Base-by-base conservation (phyloP, 1,284 basidiomycete species). In the Crucibulum cyathiforme region DNA sequence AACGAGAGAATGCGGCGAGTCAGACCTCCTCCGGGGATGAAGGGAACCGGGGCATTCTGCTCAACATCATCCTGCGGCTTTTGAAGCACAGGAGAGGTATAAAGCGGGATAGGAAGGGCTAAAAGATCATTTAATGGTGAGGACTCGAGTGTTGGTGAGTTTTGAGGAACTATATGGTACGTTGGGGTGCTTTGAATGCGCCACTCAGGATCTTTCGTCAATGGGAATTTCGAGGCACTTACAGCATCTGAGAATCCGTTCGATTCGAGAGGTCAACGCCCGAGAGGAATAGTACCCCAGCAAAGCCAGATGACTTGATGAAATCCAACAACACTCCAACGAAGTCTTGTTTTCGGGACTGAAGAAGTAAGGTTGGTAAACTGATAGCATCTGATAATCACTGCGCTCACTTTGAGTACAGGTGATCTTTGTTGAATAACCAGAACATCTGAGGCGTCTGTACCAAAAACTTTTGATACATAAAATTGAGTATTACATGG, bases 401-500 rank as follows among this genome's bases (percentile, higher is more conserved):
- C 5, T 41, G 48, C 19, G 59, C 73, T 19, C 55, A 89, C 92
- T 79, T 91, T 92, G 58, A 94, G 71, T 2, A 85, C 85, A 10
- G 92, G 93, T 9, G 92, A 92, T 58, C 92, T 79, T 67, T 94
- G 92, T 66, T 93, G 92, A 13, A 93, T 71, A 52, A 92, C 77
- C 17, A 85, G 78, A 17, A 92, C 60, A 51, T 82, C 72, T 47
- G 74, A 67, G 8, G 77, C 80, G 38, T 78, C 70, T 48, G 78
- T 81, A 5, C 89, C 88, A 66, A 88, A 93, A 13, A 94, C 91
- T 93, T 64, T 37, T 43, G 46, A 52, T 31, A 52, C 59, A 47
- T 60, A 63, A 60, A 54, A 49, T 37, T 46, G 36, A 34, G 36
- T 47, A 19, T 47, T 56, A 39, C 19, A 41, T 50, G 46, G 24